Conservation (phyloP, 306 rosid genomes). For the Ormosia emarginata region DNA sequence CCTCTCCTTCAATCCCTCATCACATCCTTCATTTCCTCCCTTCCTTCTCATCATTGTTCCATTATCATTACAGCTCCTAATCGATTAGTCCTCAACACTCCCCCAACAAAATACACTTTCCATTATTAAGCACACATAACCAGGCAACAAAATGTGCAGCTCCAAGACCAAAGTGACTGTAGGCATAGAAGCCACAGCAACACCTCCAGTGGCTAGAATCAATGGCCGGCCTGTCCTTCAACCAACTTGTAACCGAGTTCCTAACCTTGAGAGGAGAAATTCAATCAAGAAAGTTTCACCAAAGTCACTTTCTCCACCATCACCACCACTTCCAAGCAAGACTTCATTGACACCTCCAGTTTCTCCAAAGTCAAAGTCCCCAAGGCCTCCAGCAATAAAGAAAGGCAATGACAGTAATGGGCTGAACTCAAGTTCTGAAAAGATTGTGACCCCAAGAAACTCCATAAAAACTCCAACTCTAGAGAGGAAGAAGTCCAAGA, state of each 20-base stretch:
- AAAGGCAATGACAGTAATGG: constrained; percentile 63
- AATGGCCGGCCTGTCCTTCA: constrained; percentile 84
- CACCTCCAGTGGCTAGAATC: constrained; percentile 47
- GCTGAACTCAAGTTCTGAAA: constrained; percentile 62
- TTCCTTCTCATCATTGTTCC: constrained; percentile 11
- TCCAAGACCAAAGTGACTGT: constrained; percentile 62
- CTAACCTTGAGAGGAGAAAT: constrained; percentile 58
- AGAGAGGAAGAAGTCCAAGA: constrained; percentile 87
- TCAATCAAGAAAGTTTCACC: constrained; percentile 59
- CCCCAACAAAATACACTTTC: background rate
- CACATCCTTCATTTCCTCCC: constrained; percentile 22
- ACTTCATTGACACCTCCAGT: constrained; percentile 51
- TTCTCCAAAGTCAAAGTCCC: constrained; percentile 77
- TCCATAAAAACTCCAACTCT: constrained; percentile 44
- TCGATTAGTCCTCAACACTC: background rate
- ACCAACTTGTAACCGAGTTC: constrained; percentile 77
- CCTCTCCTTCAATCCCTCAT: constrained; percentile 35
- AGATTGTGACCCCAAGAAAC: constrained; percentile 48
- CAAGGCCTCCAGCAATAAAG: constrained; percentile 73
- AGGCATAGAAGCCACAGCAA: constrained; percentile 40
- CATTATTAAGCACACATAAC: background rate
- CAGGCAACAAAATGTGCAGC: constrained; percentile 53
- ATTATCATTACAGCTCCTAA: background rate
- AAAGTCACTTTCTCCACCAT: constrained; percentile 40
- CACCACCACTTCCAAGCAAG: constrained; percentile 32